These are phyloP conservation scores for Acanthamoeba culbertsoni DNA, from an alignment of 208 protist species.

Conservation along the genomic window DNA sequence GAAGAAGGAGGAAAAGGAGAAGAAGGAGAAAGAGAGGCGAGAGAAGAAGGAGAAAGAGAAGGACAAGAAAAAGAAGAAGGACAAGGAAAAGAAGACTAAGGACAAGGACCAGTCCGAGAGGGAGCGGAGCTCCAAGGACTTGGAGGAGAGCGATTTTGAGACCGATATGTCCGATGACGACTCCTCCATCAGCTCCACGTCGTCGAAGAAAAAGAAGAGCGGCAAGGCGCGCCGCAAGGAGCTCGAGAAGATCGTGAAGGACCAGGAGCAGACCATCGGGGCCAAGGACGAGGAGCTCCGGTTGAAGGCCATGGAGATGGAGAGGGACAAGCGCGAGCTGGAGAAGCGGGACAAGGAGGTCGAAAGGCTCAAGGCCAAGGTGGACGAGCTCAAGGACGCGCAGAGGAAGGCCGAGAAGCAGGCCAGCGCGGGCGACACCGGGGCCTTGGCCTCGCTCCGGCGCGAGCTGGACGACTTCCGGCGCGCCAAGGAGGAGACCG, in stretches of 20 bases:
- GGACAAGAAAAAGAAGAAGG: not conserved
- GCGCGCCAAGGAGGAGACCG: not conserved
- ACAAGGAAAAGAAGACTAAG: not conserved
- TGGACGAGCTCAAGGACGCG: not conserved
- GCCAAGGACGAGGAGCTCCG: not conserved
- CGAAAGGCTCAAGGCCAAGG: not conserved
- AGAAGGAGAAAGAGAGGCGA: not conserved
- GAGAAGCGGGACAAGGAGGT: not conserved
- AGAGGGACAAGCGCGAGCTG: not conserved
- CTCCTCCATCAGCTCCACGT: not conserved
- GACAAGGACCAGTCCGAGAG: not conserved
- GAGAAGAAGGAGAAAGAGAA: not conserved
- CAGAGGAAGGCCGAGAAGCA: not conserved
- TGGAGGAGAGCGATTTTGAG: not conserved
- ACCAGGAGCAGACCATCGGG: not conserved
- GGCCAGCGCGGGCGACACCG: not conserved
- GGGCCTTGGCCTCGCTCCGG: not conserved
- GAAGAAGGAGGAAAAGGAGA: not conserved
- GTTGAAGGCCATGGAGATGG: not conserved
- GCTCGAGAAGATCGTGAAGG: constrained; percentile 21
- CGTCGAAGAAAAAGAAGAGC: not conserved
- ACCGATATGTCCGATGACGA: not conserved
- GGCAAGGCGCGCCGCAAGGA: not conserved
- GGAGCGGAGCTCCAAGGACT: not conserved
- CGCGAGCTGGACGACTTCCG: not conserved